phyloP scores from a whole-genome alignment of 352 stramenopile species.

The Plasmopara halstedii region DNA sequence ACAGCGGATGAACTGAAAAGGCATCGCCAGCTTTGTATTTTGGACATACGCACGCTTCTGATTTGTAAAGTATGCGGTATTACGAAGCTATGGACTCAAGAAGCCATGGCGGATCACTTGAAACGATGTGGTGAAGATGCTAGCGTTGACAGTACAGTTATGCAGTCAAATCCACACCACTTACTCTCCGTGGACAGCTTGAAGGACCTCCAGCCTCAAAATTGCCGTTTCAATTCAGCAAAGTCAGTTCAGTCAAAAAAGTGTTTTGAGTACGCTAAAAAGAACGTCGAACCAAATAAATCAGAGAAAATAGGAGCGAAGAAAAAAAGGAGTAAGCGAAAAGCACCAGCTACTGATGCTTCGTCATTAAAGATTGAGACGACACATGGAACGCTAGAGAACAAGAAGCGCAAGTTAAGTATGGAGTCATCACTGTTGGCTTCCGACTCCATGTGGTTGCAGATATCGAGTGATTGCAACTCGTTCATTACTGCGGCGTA shows the following conservation, averaged over 20 bases:
- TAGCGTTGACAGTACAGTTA: slow-evolving; percentile 9
- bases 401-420: slow-evolving; percentile 54
- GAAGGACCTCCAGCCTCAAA: slow-evolving; percentile 2
- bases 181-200: slow-evolving; percentile 12
- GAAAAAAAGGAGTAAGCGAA: slow-evolving; percentile 11
- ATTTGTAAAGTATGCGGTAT: slow-evolving; percentile 41
- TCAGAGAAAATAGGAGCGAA: neutral
- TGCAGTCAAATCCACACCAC: slow-evolving; percentile 22
- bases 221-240: slow-evolving; percentile 11
- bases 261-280: neutral
- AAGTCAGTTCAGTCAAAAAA: neutral
- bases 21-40: slow-evolving; percentile 38
- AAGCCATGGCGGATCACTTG: slow-evolving; percentile 37
- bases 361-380: neutral
- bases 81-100: slow-evolving; percentile 36
- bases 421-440: slow-evolving; percentile 50
- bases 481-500: neutral
- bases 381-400: slow-evolving; percentile 7
- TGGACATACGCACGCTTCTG: slow-evolving; percentile 27
- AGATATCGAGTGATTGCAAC: slow-evolving; percentile 43
- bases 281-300: slow-evolving; percentile 1
- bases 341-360: neutral
- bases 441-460: slow-evolving; percentile 57
- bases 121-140: slow-evolving; percentile 20
- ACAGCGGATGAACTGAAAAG: slow-evolving; percentile 25